These are phyloP conservation scores for Fraxinus excelsior DNA, from an alignment of 257 asterid genomes.

Conservation along the genomic window DNA sequence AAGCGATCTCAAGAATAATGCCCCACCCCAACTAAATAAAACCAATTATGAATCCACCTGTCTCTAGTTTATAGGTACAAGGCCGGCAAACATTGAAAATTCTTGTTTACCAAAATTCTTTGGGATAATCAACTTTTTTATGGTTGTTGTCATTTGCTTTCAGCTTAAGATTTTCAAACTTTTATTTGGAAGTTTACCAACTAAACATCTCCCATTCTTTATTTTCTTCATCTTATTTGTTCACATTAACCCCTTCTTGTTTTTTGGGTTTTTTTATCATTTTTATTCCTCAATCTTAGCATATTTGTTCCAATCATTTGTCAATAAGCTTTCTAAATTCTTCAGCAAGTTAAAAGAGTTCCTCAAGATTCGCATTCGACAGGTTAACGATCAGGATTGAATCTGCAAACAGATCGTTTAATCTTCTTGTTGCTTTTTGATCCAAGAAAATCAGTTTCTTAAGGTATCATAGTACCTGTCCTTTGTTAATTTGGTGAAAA, in stretches of 20 bases:
- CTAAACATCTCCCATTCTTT: neutral
- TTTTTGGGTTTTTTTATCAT: too few relatives aligned
- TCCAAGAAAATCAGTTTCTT: neutral
- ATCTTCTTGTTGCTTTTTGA: neutral
- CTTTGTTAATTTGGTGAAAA: neutral
- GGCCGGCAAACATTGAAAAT: neutral
- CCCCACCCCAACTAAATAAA: too few relatives aligned
- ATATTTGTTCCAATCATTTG: neutral
- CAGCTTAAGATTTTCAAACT: constrained; percentile 29
- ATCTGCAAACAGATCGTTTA: neutral
- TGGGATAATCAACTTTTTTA: neutral
- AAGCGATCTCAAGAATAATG: too few relatives aligned
- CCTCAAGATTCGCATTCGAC: neutral
- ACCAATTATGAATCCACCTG: constrained; percentile 23
- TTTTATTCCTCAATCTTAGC: too few relatives aligned
- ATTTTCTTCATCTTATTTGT: neutral
- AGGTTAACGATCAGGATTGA: neutral
- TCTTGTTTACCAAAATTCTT: constrained; percentile 8
- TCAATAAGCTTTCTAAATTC: neutral
- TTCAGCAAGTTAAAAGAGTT: neutral
- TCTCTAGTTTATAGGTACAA: constrained; percentile 9
- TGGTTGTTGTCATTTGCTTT: constrained; percentile 15
- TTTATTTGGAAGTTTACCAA: constrained; percentile 17
- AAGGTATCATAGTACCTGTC: neutral
- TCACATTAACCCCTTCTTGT: neutral